Base-by-base conservation (phyloP, 495 filamentous ascomycete genomes). In the Penicillium cosmopolitanum region DNA sequence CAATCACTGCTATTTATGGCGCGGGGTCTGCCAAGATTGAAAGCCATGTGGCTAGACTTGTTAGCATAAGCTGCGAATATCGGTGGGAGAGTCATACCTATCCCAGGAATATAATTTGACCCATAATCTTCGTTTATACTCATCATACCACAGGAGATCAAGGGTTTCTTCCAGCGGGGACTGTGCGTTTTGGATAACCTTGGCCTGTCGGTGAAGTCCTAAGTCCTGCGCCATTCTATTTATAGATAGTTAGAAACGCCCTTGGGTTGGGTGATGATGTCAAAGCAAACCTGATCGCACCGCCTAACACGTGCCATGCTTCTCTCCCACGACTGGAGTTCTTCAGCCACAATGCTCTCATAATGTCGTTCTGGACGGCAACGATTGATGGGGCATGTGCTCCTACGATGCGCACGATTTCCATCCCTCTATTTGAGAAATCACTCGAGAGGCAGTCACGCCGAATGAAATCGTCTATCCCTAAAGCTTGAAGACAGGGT, bases 1-100 rank as follows among this genome's bases (percentile, higher is more conserved):
- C 55, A 57, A n/a, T 50, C 44, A 28, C 55, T 57, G 55, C 44
- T 57, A 42, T 57, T 57, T 28, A 57, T 57, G 11, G 55, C 35
- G 48, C 55, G 55, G 9, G 46, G 46, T 36, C 55, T 16, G n/a
- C 55, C 55, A 10, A 57, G 21, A 40, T 1, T 36, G 34, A 57
- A 57, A 7, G 55, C 46, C 55, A 57, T 57, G 18, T 57, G 46
- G 11, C 55, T 57, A 35, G 33, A 35, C 50, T 31, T 40, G 7
- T 57, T 9, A 57, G 55, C 33, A 51, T 15, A 8, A 19, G 28
- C 10, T 13, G 25, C 13, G 12, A 12, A 50, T 19, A 19, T 35
- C 10, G 33, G 50, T 25, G 16, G 25, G 15, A 36, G 33, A 18
- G 51, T 13, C 33, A 19, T 19, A 53, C 33, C 34, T 53, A 19